phyloP scores from a whole-genome alignment of 2,329 filamentous ascomycete genomes.

The Botryotinia calthae region DNA sequence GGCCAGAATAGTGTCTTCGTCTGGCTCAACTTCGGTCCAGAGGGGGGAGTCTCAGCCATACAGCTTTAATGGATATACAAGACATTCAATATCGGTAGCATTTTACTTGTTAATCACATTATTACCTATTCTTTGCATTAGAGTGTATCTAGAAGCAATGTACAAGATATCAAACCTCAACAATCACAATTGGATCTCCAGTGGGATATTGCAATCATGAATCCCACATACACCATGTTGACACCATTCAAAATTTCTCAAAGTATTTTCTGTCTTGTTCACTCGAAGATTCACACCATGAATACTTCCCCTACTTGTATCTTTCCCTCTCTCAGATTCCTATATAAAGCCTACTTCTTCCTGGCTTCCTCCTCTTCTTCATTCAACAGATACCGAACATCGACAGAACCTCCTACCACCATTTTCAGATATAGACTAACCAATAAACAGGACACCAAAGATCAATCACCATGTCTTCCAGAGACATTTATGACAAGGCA shows the following conservation, averaged over 20 bases:
- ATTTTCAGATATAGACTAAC: background rate
- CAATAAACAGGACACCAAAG: background rate
- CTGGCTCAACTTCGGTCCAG: background rate
- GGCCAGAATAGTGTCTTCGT: background rate
- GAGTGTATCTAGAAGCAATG: background rate
- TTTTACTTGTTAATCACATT: background rate
- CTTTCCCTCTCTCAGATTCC: too few relatives aligned
- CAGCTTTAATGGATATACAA: background rate
- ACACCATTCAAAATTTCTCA: background rate
- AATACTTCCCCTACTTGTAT: background rate
- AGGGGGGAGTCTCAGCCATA: background rate
- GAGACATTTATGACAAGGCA: conserved; percentile 11
- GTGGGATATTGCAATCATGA: background rate
- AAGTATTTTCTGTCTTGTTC: background rate
- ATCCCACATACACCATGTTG: background rate
- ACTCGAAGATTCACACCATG: background rate
- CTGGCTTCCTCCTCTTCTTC: background rate
- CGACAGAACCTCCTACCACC: background rate
- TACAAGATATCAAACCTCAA: background rate
- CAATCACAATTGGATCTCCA: conserved; percentile 9
- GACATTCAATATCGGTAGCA: background rate
- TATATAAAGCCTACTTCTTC: background rate
- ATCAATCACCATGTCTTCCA: conserved; percentile 9
- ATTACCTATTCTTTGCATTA: background rate
- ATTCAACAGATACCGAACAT: background rate